Base-by-base conservation (phyloP, 148 eudicot species). In the Cornus suecica region DNA sequence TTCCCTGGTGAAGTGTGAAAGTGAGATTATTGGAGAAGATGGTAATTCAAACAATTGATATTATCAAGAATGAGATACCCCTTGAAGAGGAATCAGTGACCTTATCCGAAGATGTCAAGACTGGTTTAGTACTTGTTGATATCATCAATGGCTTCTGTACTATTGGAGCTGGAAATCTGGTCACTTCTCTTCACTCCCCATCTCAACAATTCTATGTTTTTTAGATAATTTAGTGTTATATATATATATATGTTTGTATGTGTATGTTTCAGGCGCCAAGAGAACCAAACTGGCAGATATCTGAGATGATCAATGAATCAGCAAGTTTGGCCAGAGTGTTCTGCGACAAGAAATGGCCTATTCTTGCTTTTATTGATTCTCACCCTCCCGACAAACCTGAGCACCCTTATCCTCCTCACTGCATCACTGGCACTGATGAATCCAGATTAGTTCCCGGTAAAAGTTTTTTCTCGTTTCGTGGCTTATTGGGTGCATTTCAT, bases 111-210 rank as follows among this genome's bases (percentile, higher is more conserved):
- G 64, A 77, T 18, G 73, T 45, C 20, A 65, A 64, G 51, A 66
- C 76, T 37, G 83, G 84, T 3, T 75, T 84, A 34, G 84, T 84
- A 45, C 77, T 84, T 2, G 87, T 84, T 0, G 87, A 84, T 72
- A 78, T 81, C 87, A 78, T 84, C 75, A 84, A 84, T 75, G 87
- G 87, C 72, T 84, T 84, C 82, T 84, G 87, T 77, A 84, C 87
- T 27, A 69, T 84, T 48, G 84, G 87, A 6, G 77, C 87, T 29
- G 87, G 84, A 63, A 74, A 77, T 63, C 79, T 84, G 83, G 86
- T 84, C 7, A 7, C 5, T 10, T 11, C 2, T 29, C 63, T 13
- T 24, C n/a, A 22, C 30, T 2, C 18, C 28, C 20, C 10, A 3
- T 58, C 22, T 56, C 13, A 52, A 9, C 58, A 52, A 52, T 15